Evolutionary conservation across 2,329 filamentous ascomycete genomes (phyloP).

Genomic region (Ascochyta rabiei): DNA sequence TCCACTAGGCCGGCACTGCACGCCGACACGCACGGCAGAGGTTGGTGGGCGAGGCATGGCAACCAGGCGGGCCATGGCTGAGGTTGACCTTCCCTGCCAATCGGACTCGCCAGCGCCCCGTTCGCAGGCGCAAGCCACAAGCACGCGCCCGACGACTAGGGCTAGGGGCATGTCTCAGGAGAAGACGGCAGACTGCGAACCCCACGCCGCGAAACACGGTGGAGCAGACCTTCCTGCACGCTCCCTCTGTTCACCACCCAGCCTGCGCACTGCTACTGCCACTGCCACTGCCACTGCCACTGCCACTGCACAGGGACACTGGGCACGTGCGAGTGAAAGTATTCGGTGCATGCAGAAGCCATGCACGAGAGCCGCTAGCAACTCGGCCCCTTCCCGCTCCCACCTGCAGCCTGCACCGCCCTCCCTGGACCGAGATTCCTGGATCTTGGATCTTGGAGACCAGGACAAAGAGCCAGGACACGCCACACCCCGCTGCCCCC

Average conservation of each 20-base stretch:
- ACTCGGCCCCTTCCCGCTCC: constrained; percentile 28
- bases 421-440: not conserved
- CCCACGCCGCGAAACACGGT: constrained; percentile 12
- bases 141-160: not conserved
- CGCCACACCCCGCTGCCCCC: constrained; percentile 2
- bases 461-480: constrained; percentile 1
- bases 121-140: constrained; percentile 1
- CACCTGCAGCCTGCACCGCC: constrained; percentile 22
- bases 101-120: constrained; percentile 7
- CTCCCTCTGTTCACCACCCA: constrained; percentile 9
- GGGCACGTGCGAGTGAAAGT: too few species aligned
- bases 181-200: constrained; percentile 6
- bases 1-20: not conserved
- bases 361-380: constrained; percentile 16
- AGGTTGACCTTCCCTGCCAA: constrained; percentile 1
- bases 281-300: too few species aligned
- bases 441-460: too few species aligned
- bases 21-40: not conserved
- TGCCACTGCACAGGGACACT: too few species aligned
- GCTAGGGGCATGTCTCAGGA: constrained; percentile 11
- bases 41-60: not conserved
- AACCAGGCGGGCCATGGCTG: not conserved
- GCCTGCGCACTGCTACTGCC: too few species aligned
- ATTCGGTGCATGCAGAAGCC: not conserved
- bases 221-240: constrained; percentile 12